These are phyloP conservation scores for Diospyros kaki DNA, from an alignment of 148 eudicot species.

Conservation along the genomic window DNA sequence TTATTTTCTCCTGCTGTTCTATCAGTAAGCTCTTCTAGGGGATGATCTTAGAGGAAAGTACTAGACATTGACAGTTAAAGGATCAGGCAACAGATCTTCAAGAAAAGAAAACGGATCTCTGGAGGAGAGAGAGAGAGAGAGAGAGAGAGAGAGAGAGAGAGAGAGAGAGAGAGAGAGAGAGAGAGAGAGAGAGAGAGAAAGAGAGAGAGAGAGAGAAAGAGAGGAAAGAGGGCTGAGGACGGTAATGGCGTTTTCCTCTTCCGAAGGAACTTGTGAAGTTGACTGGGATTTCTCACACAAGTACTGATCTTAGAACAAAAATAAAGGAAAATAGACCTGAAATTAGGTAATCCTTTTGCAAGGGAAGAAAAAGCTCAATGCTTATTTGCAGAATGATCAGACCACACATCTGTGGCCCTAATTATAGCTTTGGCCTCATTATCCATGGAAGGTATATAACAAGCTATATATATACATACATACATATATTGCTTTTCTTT, in stretches of 20 bases:
- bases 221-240: too few relatives aligned
- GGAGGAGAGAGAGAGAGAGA: too few relatives aligned
- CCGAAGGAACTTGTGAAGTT: too few relatives aligned
- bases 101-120: too few relatives aligned
- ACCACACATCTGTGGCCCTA: not conserved
- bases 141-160: too few relatives aligned
- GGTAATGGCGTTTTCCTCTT: too few relatives aligned
- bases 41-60: not conserved
- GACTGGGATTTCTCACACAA: too few relatives aligned
- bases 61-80: not conserved
- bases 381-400: not conserved
- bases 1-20: not conserved
- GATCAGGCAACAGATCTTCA: not conserved
- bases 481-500: not conserved
- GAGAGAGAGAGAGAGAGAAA: too few relatives aligned
- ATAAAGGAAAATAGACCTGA: constrained; percentile 9
- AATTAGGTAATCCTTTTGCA: constrained; percentile 4
- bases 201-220: too few relatives aligned
- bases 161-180: too few relatives aligned
- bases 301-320: not conserved
- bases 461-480: not conserved
- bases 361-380: not conserved
- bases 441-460: not conserved
- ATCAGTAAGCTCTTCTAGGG: not conserved
- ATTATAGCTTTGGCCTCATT: not conserved